A percentile compares a stretch with the other conserved stretches of the same genome.
phyloP scores from a whole-genome alignment of 306 rosid genomes.

The Datisca glomerata region DNA sequence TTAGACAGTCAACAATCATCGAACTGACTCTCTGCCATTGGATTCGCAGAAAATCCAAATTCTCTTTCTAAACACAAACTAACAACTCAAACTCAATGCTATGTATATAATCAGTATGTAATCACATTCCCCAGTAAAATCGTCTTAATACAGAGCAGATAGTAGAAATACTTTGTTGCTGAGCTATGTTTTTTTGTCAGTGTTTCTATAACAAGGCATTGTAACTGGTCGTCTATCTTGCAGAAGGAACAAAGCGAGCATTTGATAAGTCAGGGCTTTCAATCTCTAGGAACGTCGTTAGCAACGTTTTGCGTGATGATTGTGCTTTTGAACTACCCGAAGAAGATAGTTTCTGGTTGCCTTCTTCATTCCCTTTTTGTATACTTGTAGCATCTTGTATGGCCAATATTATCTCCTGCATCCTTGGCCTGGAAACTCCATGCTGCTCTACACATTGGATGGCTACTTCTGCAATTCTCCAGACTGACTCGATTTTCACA shows the following conservation, averaged over 20 bases:
- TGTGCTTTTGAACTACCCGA: conserved; percentile 50
- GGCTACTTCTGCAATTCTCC: conserved; percentile 86
- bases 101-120: too few species aligned
- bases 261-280: conserved; percentile 75
- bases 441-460: conserved; percentile 82
- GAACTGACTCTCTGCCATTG: too few species aligned
- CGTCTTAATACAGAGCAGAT: too few species aligned
- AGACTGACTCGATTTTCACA: conserved; percentile 64
- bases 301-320: conserved; percentile 75
- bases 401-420: conserved; percentile 89
- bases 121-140: too few species aligned
- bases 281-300: conserved; percentile 80
- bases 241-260: conserved; percentile 53
- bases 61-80: too few species aligned
- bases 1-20: too few species aligned
- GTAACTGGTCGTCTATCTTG: too few species aligned
- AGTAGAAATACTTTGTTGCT: too few species aligned
- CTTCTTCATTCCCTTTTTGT: conserved; percentile 39
- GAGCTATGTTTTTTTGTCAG: too few species aligned
- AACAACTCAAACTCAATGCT: too few species aligned
- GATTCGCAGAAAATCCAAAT: too few species aligned
- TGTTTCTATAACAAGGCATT: too few species aligned
- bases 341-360: conserved; percentile 29
- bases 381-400: conserved; percentile 80
- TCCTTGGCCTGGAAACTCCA: conserved; percentile 78